Evolutionary conservation across 371 early-diverging fungal species (phyloP), one percentile per base, ranked within the genome.

Genomic region (Circinella umbellata): DNA sequence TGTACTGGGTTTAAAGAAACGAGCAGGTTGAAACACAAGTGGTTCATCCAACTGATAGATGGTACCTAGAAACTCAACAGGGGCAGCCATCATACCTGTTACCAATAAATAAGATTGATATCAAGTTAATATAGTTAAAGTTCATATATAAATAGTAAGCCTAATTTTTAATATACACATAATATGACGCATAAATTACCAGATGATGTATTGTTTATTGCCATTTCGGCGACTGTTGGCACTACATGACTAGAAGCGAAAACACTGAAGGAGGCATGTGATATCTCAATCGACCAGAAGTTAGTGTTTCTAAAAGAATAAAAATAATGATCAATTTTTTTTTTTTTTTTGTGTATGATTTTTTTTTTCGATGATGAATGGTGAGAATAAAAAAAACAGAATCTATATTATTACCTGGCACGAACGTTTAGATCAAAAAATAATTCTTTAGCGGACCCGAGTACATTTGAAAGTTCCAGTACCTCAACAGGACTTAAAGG

Each of bases 391-490:
- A 27, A 27, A 27, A 27, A 27, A 27, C 2, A 42, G 3, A 42
- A 9, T 9, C 11, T 42, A 42, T 42, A 9, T 42, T 11, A 42
- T 42, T 61, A 74, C 75, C 63, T 72, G 67, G 72, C 81, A 64
- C 72, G 71, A 18, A 88, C 74, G 69, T 86, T 83, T 64, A 88
- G 66, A 62, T 86, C 86, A 61, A 89, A 88, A 53, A 89, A 76
- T 15, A 88, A 75, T 72, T 86, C 84, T 63, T 85, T 88, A 47
- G 87, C 78, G 13, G 88, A 82, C 27, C 89, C 89, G 61, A 91
- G 72, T 0, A 91, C 87, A 72, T 89, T 88, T 11, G 83, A 73
- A 18, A 91, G 78, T 1, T 72, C 74, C 18, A 79, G 68, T 7
- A 76, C 79, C 57, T 80, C 75, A 15, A 83, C 70, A 4, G 71